These are phyloP conservation scores for Kodamaea ohmeri DNA, from an alignment of 1,139 yeast species.

Conservation along the genomic window DNA sequence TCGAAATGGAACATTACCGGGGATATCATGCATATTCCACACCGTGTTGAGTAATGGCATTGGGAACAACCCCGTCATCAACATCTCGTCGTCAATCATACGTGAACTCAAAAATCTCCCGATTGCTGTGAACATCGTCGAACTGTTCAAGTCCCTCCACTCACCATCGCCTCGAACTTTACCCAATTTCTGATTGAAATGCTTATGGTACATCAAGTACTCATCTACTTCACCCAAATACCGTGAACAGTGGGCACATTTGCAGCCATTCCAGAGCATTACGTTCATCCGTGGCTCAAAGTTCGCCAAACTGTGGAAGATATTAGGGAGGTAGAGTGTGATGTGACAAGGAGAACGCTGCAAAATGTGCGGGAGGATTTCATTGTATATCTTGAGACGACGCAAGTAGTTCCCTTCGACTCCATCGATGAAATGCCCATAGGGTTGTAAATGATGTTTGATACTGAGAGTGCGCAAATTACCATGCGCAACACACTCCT, in stretches of 20 bases:
- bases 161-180: constrained; percentile 21
- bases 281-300: constrained; percentile 71
- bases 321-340: constrained; percentile 52
- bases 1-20: constrained; percentile 28
- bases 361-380: constrained; percentile 45
- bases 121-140: constrained; percentile 52
- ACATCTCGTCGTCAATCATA: constrained; percentile 19
- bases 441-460: constrained; percentile 43
- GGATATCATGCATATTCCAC: constrained; percentile 39
- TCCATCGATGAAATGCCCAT: constrained; percentile 43
- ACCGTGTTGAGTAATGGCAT: constrained; percentile 25
- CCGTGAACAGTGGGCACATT: constrained; percentile 52
- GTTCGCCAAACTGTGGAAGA: constrained; percentile 57
- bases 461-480: constrained; percentile 40
- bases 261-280: constrained; percentile 74
- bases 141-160: constrained; percentile 59
- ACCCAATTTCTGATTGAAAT: constrained; percentile 39
- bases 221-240: constrained; percentile 53
- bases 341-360: constrained; percentile 27
- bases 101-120: constrained; percentile 45
- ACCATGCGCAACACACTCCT: constrained; percentile 13
- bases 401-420: constrained; percentile 70
- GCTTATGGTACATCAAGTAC: constrained; percentile 60
- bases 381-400: constrained; percentile 49
- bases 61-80: constrained; percentile 22